Conservation (phyloP, 2,329 filamentous ascomycete species). For the Neofusicoccum umdonicola region DNA sequence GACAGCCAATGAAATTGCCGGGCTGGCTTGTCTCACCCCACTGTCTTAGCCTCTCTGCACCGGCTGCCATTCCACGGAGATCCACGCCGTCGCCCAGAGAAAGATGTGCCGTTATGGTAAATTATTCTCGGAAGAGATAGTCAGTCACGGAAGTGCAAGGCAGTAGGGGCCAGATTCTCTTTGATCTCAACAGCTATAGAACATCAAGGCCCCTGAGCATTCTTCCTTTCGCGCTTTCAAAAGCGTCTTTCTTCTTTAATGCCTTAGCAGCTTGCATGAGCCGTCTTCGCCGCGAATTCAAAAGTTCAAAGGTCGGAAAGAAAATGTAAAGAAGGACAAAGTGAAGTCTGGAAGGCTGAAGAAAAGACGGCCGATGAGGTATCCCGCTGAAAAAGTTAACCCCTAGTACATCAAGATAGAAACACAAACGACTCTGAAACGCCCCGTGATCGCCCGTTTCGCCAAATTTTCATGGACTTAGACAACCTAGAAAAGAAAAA, state of each 20-base stretch:
- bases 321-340: background rate
- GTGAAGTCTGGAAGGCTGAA: background rate
- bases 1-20: too few relatives aligned
- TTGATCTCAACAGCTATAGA: background rate
- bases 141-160: background rate
- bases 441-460: slow-evolving; percentile 6
- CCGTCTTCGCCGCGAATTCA: background rate
- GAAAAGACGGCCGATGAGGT: slow-evolving; percentile 2
- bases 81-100: background rate
- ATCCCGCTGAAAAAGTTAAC: slow-evolving; percentile 1
- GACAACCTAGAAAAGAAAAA: slow-evolving; percentile 8
- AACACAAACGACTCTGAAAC: background rate
- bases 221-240: background rate
- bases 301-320: background rate
- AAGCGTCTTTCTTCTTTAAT: background rate
- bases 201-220: background rate
- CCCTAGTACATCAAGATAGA: slow-evolving; percentile 11
- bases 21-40: background rate
- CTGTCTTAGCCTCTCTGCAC: too few relatives aligned
- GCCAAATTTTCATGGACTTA: slow-evolving; percentile 8
- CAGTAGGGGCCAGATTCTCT: background rate
- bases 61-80: too few relatives aligned
- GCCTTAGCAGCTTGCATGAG: background rate
- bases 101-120: background rate
- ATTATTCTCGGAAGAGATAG: too few relatives aligned